Percentiles rank a stretch among this genome's conserved stretches.
phyloP scores from a whole-genome alignment of 2,329 filamentous ascomycete species.

The Paracoccidioides lutzii region DNA sequence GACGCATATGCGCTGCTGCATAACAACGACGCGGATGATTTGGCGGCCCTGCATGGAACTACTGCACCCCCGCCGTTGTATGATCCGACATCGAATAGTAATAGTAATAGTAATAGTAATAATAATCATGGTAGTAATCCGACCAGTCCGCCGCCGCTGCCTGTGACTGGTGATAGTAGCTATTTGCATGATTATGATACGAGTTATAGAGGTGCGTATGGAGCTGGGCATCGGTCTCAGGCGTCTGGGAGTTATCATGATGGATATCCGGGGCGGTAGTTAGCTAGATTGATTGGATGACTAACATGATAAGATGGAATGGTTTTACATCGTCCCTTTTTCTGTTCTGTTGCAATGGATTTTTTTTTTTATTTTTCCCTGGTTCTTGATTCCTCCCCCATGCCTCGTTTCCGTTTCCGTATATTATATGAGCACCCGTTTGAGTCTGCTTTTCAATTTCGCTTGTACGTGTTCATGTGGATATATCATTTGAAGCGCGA shows the following conservation, averaged over 20 bases:
- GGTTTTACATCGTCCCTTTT: not conserved
- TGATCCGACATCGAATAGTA: constrained; percentile 21
- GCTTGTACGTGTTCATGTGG: not conserved
- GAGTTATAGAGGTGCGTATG: constrained; percentile 30
- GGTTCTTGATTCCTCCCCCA: too few relatives aligned
- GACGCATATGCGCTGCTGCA: constrained; percentile 40
- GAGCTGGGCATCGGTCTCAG: constrained; percentile 2
- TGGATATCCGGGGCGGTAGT: constrained; percentile 1
- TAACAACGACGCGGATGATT: constrained; percentile 33
- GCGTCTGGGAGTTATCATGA: not conserved
- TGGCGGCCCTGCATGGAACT: constrained; percentile 24
- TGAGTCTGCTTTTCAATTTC: not conserved
- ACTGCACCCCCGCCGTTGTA: constrained; percentile 27
- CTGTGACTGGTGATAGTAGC: constrained; percentile 6
- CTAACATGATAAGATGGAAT: not conserved
- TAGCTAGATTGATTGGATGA: not conserved
- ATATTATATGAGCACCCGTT: not conserved
- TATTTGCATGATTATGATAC: constrained; percentile 30
- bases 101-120: too few relatives aligned
- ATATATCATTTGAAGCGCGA: not conserved
- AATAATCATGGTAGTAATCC: not conserved
- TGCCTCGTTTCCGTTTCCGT: not conserved
- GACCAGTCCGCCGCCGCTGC: constrained; percentile 14
- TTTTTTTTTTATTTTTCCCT: too few relatives aligned
- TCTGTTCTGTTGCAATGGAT: not conserved